Evolutionary conservation across 805 yeast genomes (phyloP).

Genomic region (Huiozyma sinensis): DNA sequence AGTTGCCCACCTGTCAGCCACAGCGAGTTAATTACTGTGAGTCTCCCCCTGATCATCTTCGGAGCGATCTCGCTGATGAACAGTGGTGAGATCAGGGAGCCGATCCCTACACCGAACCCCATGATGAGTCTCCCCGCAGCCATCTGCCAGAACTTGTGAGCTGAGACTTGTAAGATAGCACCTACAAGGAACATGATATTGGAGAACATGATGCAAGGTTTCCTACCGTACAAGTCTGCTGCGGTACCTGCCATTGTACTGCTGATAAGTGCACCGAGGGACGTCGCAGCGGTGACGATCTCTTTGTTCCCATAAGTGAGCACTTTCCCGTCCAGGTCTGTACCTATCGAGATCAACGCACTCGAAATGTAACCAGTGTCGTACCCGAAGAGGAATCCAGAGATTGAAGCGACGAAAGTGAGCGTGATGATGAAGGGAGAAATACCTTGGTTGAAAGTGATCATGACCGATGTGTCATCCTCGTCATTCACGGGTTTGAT

Average conservation of each 20-base stretch:
- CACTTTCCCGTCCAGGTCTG: constrained; percentile 50
- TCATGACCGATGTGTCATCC: constrained; percentile 38
- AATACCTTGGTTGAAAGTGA: constrained; percentile 43
- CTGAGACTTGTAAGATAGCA: constrained; percentile 71
- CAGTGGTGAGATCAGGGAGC: constrained; percentile 88
- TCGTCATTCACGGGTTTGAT: constrained; percentile 36
- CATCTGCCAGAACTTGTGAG: constrained; percentile 83
- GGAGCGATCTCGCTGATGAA: constrained; percentile 92
- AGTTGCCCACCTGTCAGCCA: constrained; percentile 94
- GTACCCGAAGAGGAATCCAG: constrained; percentile 95
- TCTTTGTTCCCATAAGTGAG: constrained; percentile 76
- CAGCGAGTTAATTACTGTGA: constrained; percentile 78
- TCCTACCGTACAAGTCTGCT: constrained; percentile 81
- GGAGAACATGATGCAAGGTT: constrained; percentile 72
- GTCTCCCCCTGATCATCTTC: constrained; percentile 78
- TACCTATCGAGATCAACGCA: constrained; percentile 77
- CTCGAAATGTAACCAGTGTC: constrained; percentile 96
- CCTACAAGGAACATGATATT: constrained; percentile 77
- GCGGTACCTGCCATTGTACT: constrained; percentile 67
- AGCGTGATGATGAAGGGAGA: constrained; percentile 55
- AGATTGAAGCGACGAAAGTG: constrained; percentile 72
- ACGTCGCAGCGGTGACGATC: constrained; percentile 87
- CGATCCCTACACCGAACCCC: constrained; percentile 96
- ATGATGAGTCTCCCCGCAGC: constrained; percentile 80
- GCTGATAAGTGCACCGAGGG: constrained; percentile 82